phyloP scores from a whole-genome alignment of 768 basidiomycete species.

The Hortiboletus campestris region DNA sequence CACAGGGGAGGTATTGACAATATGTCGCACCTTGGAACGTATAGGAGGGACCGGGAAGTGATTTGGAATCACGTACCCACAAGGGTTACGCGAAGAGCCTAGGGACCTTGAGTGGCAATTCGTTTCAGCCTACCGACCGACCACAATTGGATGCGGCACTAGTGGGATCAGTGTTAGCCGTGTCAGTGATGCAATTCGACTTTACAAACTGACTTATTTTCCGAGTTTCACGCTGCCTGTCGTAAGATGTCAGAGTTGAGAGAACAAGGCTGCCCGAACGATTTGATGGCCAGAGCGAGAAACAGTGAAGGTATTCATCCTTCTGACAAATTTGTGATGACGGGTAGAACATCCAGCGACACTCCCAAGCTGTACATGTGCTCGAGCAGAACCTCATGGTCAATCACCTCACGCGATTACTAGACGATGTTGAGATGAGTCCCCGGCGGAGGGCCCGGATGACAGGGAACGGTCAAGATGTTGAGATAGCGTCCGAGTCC shows the following conservation, averaged over 20 bases:
- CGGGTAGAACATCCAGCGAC: not conserved
- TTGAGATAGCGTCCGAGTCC: not conserved
- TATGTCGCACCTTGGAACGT: not conserved
- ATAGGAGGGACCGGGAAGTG: not conserved
- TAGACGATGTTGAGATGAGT: too few relatives aligned
- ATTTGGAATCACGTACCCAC: not conserved
- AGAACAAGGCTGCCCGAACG: not conserved
- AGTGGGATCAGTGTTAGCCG: not conserved
- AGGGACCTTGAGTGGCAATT: not conserved
- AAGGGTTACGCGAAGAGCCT: not conserved
- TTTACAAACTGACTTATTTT: too few relatives aligned
- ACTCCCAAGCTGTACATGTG: not conserved
- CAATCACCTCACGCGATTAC: too few relatives aligned
- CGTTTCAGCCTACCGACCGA: not conserved
- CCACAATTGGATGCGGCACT: not conserved
- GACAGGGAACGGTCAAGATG: not conserved
- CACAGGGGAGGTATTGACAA: not conserved
- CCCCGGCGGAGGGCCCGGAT: not conserved
- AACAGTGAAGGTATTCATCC: not conserved
- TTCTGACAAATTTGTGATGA: not conserved
- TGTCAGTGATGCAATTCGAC: not conserved
- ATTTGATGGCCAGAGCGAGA: not conserved
- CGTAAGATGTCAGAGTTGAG: slow-evolving; percentile 4
- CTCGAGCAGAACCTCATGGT: not conserved
- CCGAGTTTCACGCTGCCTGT: not conserved